Conservation (phyloP, 108 stramenopile species). For the Cyclotella baltica region DNA sequence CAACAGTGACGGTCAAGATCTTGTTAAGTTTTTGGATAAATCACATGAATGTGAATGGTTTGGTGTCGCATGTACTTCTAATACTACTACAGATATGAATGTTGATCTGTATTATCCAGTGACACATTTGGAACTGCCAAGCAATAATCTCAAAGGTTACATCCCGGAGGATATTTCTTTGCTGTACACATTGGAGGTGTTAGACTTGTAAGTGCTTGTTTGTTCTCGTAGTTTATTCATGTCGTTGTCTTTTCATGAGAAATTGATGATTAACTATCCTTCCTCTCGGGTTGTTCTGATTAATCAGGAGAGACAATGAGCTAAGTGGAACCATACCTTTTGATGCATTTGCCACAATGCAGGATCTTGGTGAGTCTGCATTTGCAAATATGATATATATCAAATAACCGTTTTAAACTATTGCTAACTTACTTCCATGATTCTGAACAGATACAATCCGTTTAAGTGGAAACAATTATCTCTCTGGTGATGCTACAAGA, state of each 20-base stretch:
- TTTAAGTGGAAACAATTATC: slow-evolving; percentile 19
- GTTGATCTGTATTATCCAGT: slow-evolving; percentile 45
- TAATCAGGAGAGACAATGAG: slow-evolving; percentile 21
- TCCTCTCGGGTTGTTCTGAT: background rate
- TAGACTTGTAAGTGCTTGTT: slow-evolving; percentile 25
- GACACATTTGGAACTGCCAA: slow-evolving; percentile 1
- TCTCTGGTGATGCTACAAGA: slow-evolving; percentile 12
- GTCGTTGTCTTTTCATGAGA: background rate
- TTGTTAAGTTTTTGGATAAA: slow-evolving; percentile 47
- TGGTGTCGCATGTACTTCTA: slow-evolving; percentile 55
- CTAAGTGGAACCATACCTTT: slow-evolving; percentile 32
- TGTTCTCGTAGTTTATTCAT: background rate
- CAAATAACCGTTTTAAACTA: background rate
- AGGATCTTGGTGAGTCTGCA: slow-evolving; percentile 19
- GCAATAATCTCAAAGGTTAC: slow-evolving; percentile 2
- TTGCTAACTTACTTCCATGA: background rate
- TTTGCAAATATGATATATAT: background rate
- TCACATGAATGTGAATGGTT: slow-evolving; percentile 67
- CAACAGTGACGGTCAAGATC: slow-evolving; percentile 2
- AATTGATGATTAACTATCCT: background rate
- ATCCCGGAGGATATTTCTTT: slow-evolving; percentile 17
- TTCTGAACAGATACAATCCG: slow-evolving; percentile 20
- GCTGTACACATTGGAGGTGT: slow-evolving; percentile 21
- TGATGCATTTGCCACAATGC: slow-evolving; percentile 17
- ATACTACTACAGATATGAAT: slow-evolving; percentile 2